Base-by-base conservation (phyloP, 495 filamentous ascomycete species). In the Xylaria sp. region DNA sequence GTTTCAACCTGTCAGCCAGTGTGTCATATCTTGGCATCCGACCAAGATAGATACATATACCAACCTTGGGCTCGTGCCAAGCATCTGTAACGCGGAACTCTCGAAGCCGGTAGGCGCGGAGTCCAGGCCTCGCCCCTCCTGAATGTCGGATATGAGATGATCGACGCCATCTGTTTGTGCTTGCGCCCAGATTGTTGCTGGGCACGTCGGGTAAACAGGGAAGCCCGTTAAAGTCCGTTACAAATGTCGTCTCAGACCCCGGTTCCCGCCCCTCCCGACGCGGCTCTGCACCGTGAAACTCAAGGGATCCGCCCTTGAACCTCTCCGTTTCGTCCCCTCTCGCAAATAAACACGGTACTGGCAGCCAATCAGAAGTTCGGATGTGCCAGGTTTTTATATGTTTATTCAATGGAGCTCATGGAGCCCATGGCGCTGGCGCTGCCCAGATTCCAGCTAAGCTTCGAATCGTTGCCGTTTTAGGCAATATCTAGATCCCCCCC, bases 221-320 rank as follows among this genome's bases (percentile, higher is more conserved):
- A 17, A n/a, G 48, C 17, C n/a, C n/a, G n/a, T n/a, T n/a, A n/a
- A n/a, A n/a, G n/a, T n/a, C n/a, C 46, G 64, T 67, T 67, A 67
- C 64, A 67, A 29, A 50, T 67, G 17, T 37, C 48, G 64, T 67
- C 64, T 67, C 64, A 67, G 48, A 67, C 46, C 64, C 64, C 48
- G 62, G 44, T 37, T 64, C 63, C 64, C 46, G 48, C 48, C 21
- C 64, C 33, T 67, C 64, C 46, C 33, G 46, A 55, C 64, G 46
- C 64, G 64, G 64, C 64, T 55, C 46, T 55, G 19, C 46, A 35
- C 64, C 64, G 33, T 67, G 64, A 67, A 67, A 67, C 64, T 48
- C 21, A 55, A 67, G 12, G 64, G 64, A 67, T 67, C 64, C 46
- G 64, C 43, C 35, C 48, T 55, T 43, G 14, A 6, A 43, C 37